Base-by-base conservation (phyloP, 2,329 filamentous ascomycete species). In the Xylaria sp. region DNA sequence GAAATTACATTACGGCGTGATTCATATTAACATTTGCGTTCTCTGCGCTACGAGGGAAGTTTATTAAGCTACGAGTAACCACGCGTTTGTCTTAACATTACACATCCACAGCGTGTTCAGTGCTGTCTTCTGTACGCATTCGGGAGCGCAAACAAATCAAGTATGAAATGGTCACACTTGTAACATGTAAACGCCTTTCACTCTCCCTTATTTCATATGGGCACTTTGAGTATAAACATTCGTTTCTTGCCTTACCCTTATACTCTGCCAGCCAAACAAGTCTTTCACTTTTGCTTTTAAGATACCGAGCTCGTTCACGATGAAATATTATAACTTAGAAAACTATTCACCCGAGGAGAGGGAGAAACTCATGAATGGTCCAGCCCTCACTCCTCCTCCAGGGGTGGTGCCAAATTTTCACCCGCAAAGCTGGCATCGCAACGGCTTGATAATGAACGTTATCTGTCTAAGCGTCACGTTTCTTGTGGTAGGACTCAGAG, bases 331-430 rank as follows among this genome's bases (percentile, higher is more conserved):
- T 43, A 20, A 61, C 31, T 1, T 43, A 25, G 52, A 49, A 3
- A 33, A 39, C 9, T 13, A 62, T 20, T 46, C 65, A 1, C 57
- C 41, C 3, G 51, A 31, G 2, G 43, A 65, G 10, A 55, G 48
- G 23, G 36, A 67, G 31, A 39, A 49, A 13, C 8, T 65, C 5
- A 33, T 70, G 41, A 51, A 71, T 23, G 52, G 65, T 5, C 66
- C 68, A 43, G 70, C 68, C 8, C 62, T 72, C 39, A 18, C 39
- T 23, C 70, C 70, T 12, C 68, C 68, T 4, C 43, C 54, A 3
- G 70, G 68, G 4, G 41, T 64, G 3, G 39, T 62, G 15, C 70
- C 68, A 13, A 61, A 69, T 28, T 71, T 70, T 15, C 12, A 73
- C 49, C 71, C 72, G 7, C 63, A 64, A 2, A 73, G 72, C 13